Percentiles rank a stretch among this genome's conserved stretches.
Conservation (phyloP, 331 rosid genomes). For the Phaseolus coccineus region DNA sequence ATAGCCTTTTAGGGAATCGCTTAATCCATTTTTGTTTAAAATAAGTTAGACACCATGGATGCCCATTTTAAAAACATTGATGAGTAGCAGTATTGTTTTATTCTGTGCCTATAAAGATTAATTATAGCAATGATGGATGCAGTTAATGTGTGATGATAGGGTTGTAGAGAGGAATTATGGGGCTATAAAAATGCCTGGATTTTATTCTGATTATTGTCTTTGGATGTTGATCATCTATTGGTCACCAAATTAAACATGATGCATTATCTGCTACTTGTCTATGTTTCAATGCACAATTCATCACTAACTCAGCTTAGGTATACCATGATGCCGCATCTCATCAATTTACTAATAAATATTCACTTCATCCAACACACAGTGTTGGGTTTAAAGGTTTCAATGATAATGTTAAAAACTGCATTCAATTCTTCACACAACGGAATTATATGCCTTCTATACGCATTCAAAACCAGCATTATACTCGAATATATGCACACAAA, state of each 20-base stretch:
- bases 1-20: too few species aligned
- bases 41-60: too few species aligned
- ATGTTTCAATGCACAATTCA: constrained; percentile 38
- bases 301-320: constrained; percentile 27
- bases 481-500: constrained; percentile 33
- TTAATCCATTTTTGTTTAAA: too few species aligned
- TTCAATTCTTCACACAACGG: neutral
- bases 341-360: constrained; percentile 28
- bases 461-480: neutral
- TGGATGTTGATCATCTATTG: constrained; percentile 40
- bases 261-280: constrained; percentile 32
- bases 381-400: neutral
- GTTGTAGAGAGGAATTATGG: constrained; percentile 30
- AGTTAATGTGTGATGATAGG: constrained; percentile 22
- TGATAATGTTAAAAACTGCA: neutral
- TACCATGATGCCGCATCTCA: constrained; percentile 16
- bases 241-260: constrained; percentile 26
- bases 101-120: neutral
- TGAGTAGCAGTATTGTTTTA: neutral
- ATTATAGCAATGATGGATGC: neutral
- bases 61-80: too few species aligned
- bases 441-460: constrained; percentile 10
- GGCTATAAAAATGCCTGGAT: constrained; percentile 42
- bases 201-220: constrained; percentile 43
- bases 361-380: constrained; percentile 18